Evolutionary conservation across 2,329 filamentous ascomycete genomes (phyloP), one percentile per base, ranked within the genome.

Genomic region (Helotiales sp.): DNA sequence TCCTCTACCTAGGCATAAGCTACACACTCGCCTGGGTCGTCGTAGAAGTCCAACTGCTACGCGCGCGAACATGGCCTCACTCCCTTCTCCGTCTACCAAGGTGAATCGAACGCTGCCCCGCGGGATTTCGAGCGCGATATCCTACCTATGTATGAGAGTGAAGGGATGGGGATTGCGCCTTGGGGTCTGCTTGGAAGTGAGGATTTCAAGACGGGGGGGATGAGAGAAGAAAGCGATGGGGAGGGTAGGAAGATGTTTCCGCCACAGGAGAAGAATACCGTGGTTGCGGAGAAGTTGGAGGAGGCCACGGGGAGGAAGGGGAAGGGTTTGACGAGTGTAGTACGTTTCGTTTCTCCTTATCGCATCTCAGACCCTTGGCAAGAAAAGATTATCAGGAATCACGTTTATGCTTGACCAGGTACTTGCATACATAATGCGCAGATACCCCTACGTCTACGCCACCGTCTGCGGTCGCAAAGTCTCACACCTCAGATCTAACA

Each of bases 21-120:
- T 88, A 92, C 72, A 87, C 86, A 0, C 90, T 90, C 0, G 89
- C 90, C 17, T 92, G 89, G 89, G 78, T 90, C 10, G 88, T 90
- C 7, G 83, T 82, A 75, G 87, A 87, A 75, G 86, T n/a, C 86
- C 10, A 90, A 90, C 65, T 82, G 88, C 74, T 89, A 93, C 50
- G 73, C 91, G 6, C 85, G 88, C 34, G 83, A 86, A 68, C 85
- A 92, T 69, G 89, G 89, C 17, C 82, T 92, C 30, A 85, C 86
- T 1, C 87, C 84, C 32, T 93, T 93, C 79, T 84, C 81, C 47
- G 85, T 91, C 50, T 91, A 91, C 77, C 87, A 91, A 77, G 90
- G 89, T 6, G 79, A 78, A 15, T 92, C 88, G 87, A 86, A 80
- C 45, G 85, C 86, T 7, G 82, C 84, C 0, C 74, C 79, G 17